Conservation (phyloP, 192 early-diverging fungal genomes). For the Phycomyces blakesleeanus region DNA sequence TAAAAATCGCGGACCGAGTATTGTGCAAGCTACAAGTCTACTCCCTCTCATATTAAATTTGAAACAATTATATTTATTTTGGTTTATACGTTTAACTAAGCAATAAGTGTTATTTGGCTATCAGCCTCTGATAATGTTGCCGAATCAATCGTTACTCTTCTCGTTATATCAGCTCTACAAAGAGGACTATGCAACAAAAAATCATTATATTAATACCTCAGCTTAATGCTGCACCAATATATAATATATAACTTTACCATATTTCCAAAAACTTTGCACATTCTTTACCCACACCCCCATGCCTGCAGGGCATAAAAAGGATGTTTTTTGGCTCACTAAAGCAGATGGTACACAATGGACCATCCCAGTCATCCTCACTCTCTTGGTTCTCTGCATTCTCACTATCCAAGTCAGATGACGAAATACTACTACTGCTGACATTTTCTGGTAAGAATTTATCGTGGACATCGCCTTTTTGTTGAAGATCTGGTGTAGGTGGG, state of each 20-base stretch:
- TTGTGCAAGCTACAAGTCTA: too few species aligned
- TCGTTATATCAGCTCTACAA: constrained; percentile 17
- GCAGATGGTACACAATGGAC: constrained; percentile 30
- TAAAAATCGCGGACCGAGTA: too few species aligned
- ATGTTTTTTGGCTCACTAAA: constrained; percentile 31
- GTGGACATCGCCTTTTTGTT: neutral
- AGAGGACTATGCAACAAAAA: constrained; percentile 14
- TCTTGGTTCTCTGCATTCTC: neutral
- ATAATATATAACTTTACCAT: constrained; percentile 19
- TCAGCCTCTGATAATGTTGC: neutral
- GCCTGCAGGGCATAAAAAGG: constrained; percentile 25
- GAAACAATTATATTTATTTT: too few species aligned
- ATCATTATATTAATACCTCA: too few species aligned
- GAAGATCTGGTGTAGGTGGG: neutral
- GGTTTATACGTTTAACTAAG: too few species aligned
- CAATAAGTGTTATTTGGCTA: too few species aligned
- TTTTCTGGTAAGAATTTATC: too few species aligned
- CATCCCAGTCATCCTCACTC: constrained; percentile 22
- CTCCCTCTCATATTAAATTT: too few species aligned
- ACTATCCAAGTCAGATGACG: neutral
- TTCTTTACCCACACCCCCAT: constrained; percentile 23
- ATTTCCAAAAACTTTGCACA: constrained; percentile 22
- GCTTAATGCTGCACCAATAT: neutral
- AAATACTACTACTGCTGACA: neutral
- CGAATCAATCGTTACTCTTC: neutral